Base-by-base conservation (phyloP, 2,329 filamentous ascomycete genomes). In the Exophiala dermatitidis region DNA sequence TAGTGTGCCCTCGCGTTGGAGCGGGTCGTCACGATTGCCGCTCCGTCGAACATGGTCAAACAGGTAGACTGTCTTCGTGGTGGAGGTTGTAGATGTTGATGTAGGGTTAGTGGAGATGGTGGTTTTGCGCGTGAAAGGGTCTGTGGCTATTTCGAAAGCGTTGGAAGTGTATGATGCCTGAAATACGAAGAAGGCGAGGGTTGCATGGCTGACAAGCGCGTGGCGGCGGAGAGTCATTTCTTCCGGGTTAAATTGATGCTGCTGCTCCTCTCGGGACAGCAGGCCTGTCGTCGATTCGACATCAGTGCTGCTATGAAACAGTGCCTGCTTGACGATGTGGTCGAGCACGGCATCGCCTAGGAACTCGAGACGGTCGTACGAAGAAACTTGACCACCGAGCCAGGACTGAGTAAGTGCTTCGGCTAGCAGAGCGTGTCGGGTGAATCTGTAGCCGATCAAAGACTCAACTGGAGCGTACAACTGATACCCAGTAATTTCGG, bases 271-370 rank as follows among this genome's bases (percentile, higher is more conserved):
- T 19, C 2, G 19, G 19, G 19, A 19, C 19, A 19, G 19, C 19
- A 2, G 19, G 19, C 19, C 2, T 1, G 19, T 19, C 19, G 19
- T 19, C 1, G 19, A 19, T 19, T 19, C 19, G 19, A 19, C 19
- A 19, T 19, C 19, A 19, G 19, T 19, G 19, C 19, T 19, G 8
- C 52, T 56, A 47, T 67, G 60, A 7, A 66, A 65, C 4, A 91
- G 70, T n/a, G 71, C 74, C 0, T 71, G 73, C 5, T 88, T 82
- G 46, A 96, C 73, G 51, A 95, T 73, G 61, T 83, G 79, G 68
- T 97, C 91, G 0, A 97, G 79, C 2, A 96, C 74, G 0, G 89
- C 81, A 62, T 97, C 91, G 1, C 91, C 91, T 0, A 96, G 72
- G 63, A 93, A 95, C 65, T 96, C 91, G 1, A 96, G 77, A 0